Evolutionary conservation across 495 filamentous ascomycete genomes (phyloP).

Genomic region (Penicillium paxilli): DNA sequence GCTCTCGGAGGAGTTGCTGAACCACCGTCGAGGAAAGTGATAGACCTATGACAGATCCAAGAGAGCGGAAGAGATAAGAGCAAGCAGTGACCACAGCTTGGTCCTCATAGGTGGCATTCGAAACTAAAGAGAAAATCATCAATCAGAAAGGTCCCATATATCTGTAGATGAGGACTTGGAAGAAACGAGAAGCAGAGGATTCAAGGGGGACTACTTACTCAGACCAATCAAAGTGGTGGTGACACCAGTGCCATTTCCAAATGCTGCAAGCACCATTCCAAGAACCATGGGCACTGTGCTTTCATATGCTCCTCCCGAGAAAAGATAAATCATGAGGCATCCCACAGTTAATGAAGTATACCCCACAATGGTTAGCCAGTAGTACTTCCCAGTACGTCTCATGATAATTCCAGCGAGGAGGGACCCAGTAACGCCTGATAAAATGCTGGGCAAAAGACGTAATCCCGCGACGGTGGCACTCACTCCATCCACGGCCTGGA

Average conservation of each 20-base stretch:
- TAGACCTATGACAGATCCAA: conserved; percentile 76
- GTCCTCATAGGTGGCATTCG: conserved; percentile 66
- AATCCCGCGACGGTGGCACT: conserved; percentile 66
- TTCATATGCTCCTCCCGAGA: conserved; percentile 52
- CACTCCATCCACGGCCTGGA: conserved; percentile 70
- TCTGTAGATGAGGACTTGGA: too few species aligned
- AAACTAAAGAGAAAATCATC: conserved; percentile 41
- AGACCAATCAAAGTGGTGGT: conserved; percentile 68
- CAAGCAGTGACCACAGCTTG: conserved; percentile 81
- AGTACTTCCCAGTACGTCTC: conserved; percentile 75
- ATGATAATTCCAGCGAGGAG: conserved; percentile 70
- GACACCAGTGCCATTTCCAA: conserved; percentile 67
- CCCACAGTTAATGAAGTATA: conserved; percentile 56
- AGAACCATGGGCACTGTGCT: conserved; percentile 51
- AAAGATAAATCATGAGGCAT: conserved; percentile 55
- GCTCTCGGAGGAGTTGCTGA: conserved; percentile 65
- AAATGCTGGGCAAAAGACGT: conserved; percentile 65
- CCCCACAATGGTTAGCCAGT: conserved; percentile 65
- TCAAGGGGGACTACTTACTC: conserved; percentile 39
- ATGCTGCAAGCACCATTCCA: conserved; percentile 55
- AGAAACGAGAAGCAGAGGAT: not conserved
- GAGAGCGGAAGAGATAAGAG: conserved; percentile 81
- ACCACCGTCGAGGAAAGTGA: conserved; percentile 70
- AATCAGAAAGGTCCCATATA: not conserved
- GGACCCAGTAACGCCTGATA: conserved; percentile 64